Evolutionary conservation across 257 asterid genomes (phyloP).

Genomic region (Euphrasia confusa): DNA sequence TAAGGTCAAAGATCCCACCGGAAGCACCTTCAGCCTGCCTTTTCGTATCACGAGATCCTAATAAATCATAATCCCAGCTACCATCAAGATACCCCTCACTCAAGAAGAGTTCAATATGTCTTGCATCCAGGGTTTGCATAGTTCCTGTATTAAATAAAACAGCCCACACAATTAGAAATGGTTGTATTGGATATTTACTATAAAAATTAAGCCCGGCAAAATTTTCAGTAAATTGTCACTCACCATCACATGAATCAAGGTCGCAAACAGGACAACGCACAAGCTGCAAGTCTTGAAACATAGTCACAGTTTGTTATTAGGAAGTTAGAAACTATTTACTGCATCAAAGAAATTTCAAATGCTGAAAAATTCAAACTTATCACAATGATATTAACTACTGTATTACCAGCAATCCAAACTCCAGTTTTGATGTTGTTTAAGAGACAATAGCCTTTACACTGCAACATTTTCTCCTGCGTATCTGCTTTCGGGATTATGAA

Average conservation of each 20-base stretch:
- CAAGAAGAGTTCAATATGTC: conserved; percentile 85
- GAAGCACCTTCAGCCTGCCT: conserved; percentile 65
- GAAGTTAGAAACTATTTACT: conserved; percentile 19
- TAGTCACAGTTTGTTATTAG: conserved; percentile 19
- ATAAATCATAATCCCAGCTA: conserved; percentile 64
- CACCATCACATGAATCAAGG: conserved; percentile 90
- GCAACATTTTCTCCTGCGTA: conserved; percentile 40
- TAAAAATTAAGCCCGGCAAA: background rate
- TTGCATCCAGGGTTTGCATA: conserved; percentile 90
- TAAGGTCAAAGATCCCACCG: conserved; percentile 74
- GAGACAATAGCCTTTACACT: conserved; percentile 49
- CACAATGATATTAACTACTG: conserved; percentile 6
- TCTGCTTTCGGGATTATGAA: conserved; percentile 37
- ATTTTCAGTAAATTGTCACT: conserved; percentile 21
- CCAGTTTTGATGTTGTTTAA: conserved; percentile 65
- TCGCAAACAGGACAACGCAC: conserved; percentile 96
- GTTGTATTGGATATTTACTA: background rate
- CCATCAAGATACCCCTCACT: conserved; percentile 59
- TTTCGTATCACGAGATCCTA: conserved; percentile 56
- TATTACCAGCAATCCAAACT: conserved; percentile 95
- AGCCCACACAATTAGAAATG: conserved; percentile 1
- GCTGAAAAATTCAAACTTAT: conserved; percentile 9
- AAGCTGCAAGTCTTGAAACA: conserved; percentile 82
- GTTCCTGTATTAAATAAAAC: conserved; percentile 56
- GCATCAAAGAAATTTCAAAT: background rate